Conservation (phyloP, 495 filamentous ascomycete species). For the Penicillium arizonense region DNA sequence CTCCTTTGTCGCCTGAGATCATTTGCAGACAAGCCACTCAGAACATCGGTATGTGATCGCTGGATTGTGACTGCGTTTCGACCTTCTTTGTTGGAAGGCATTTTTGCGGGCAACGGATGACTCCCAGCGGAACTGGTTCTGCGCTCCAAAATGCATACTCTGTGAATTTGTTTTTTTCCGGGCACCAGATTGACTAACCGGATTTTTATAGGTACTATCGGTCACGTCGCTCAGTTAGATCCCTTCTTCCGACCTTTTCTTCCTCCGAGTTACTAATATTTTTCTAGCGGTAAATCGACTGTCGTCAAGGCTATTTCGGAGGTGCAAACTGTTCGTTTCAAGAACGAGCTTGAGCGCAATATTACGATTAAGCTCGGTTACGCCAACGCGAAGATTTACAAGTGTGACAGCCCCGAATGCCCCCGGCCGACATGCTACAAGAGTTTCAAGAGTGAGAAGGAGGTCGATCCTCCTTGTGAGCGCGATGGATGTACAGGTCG, state of each 20-base stretch:
- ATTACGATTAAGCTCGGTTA: conserved; percentile 99
- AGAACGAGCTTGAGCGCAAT: conserved; percentile 98
- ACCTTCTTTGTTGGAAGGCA: not conserved
- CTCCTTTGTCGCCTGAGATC: conserved; percentile 89
- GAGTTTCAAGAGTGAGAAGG: conserved; percentile 98
- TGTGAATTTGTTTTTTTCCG: not conserved
- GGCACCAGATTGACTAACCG: not conserved
- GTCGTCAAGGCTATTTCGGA: conserved; percentile 99
- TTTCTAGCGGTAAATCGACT: conserved; percentile 69
- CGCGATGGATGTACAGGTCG: conserved; percentile 82
- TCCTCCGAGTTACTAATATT: conserved; percentile 1
- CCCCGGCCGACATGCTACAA: conserved; percentile 93
- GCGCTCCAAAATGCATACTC: not conserved
- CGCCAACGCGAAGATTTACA: conserved; percentile 99
- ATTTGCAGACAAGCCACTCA: conserved; percentile 97
- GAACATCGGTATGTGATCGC: conserved; percentile 74
- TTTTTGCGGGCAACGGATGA: not conserved
- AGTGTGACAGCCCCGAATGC: conserved; percentile 89
- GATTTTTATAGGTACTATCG: conserved; percentile 58
- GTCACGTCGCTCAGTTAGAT: conserved; percentile 81
- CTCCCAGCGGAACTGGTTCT: no score
- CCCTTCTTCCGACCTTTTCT: not conserved
- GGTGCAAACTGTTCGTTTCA: conserved; percentile 98
- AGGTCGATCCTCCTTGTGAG: conserved; percentile 93
- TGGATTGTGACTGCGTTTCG: not conserved